Base-by-base conservation (phyloP, 495 filamentous ascomycete genomes). In the Cenococcum geophilum region DNA sequence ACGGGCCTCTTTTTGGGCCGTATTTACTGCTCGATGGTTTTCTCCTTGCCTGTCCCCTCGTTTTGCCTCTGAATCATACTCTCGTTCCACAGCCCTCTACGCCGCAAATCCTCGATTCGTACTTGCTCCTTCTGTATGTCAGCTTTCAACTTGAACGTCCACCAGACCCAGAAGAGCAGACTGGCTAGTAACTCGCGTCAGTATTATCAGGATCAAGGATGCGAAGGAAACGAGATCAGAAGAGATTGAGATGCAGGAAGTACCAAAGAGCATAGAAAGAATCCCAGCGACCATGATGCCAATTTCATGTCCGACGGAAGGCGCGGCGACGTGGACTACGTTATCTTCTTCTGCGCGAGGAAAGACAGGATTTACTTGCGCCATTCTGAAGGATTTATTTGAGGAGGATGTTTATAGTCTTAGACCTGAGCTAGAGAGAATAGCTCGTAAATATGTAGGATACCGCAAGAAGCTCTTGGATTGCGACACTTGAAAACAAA, bases 31-130 rank as follows among this genome's bases (percentile, higher is more conserved):
- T 6, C 27, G 3, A 32, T 32, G 27, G 6, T 6, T 6, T 32
- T 32, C 27, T 32, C 27, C 27, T 32, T 32, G 27, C 27, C 27
- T 32, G 6, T 3, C 3, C 6, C 27, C 27, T 32, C 27, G 6
- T 3, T 32, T 32, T 32, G 27, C 27, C 27, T 32, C 6, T 2
- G 27, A 32, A 32, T 53, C 27, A 18, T 37, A 54, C 62, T 27
- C 23, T 59, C 37, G 50, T 54, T 65, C 5, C 55, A 60, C 49
- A 67, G 66, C n/a, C 54, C 59, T 21, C 23, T 68, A 32, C 62
- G 59, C 35, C 57, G 67, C 20, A 64, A 61, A 3, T 53, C 54
- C 8, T 52, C 64, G 10, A 68, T 60, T 23, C 60, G 65, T 20
- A 42, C 50, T 18, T 60, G 62, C 22, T 57, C 58, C 18, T 42